Conservation (phyloP, 768 basidiomycete species). For the Scleroderma bovista region DNA sequence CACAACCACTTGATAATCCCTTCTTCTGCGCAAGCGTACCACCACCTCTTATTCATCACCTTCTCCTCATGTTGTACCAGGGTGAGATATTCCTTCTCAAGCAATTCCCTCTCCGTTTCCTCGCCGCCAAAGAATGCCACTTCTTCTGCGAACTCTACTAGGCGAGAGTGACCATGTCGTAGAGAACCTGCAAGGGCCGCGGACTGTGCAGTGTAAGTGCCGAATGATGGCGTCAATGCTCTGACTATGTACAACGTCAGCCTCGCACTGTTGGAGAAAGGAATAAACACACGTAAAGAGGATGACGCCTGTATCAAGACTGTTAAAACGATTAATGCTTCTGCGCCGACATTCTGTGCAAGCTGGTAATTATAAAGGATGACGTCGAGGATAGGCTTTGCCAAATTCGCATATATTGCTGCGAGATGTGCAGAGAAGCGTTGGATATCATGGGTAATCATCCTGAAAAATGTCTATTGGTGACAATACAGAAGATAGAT, state of each 20-base stretch:
- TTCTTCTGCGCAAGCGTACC: conserved; percentile 91
- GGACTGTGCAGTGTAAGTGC: conserved; percentile 82
- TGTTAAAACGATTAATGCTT: conserved; percentile 80
- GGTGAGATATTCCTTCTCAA: conserved; percentile 84
- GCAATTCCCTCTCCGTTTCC: conserved; percentile 82
- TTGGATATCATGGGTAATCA: conserved; percentile 95
- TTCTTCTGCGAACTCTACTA: conserved; percentile 86
- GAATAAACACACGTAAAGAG: conserved; percentile 58
- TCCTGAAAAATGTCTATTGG: conserved; percentile 40
- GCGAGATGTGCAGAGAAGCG: conserved; percentile 87
- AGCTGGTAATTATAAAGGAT: conserved; percentile 96
- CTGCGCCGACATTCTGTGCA: conserved; percentile 90
- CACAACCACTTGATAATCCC: conserved; percentile 96
- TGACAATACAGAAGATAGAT: not conserved
- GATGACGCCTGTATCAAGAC: conserved; percentile 82
- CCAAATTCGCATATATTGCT: conserved; percentile 90
- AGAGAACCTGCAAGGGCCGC: conserved; percentile 85
- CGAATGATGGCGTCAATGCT: conserved; percentile 86
- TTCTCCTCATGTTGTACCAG: conserved; percentile 82
- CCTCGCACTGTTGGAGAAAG: not conserved
- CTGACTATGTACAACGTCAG: conserved; percentile 51
- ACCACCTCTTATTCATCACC: conserved; percentile 75
- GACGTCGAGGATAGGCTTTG: conserved; percentile 89
- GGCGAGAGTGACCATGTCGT: conserved; percentile 86
- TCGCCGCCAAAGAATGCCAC: conserved; percentile 87